A percentile compares a stretch with the other conserved stretches of the same genome.
phyloP scores from a whole-genome alignment of 2,329 filamentous ascomycete genomes.

The Botrytis porri region DNA sequence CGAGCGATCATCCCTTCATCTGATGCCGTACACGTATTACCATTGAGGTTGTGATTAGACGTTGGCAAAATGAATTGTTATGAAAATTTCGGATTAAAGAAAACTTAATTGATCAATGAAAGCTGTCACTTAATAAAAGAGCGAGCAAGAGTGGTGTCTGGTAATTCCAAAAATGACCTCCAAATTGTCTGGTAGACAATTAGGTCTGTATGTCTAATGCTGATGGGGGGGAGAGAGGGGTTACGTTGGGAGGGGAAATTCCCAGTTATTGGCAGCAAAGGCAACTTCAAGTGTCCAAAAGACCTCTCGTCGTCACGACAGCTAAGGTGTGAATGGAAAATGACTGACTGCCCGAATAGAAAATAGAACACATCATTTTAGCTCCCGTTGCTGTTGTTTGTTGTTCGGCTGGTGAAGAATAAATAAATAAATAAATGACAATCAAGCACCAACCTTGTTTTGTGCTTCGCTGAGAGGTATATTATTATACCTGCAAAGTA shows the following conservation, averaged over 20 bases:
- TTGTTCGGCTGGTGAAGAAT: neutral
- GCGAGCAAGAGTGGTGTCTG: neutral
- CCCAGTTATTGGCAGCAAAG: neutral
- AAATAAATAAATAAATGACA: neutral
- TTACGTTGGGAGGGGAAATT: slow-evolving; percentile 1
- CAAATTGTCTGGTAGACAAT: neutral
- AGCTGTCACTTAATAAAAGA: neutral
- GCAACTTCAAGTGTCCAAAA: neutral
- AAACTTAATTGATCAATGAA: neutral
- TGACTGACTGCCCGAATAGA: neutral
- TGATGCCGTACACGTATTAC: slow-evolving; percentile 23
- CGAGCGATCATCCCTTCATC: neutral
- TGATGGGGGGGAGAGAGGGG: neutral
- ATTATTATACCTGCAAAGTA: neutral
- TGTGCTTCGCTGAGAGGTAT: neutral
- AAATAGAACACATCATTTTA: neutral
- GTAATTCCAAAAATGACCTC: neutral
- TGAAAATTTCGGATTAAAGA: slow-evolving; percentile 5
- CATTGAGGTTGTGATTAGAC: neutral
- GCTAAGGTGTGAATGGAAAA: neutral
- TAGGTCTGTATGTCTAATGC: neutral
- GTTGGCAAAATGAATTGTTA: neutral
- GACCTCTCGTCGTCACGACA: neutral
- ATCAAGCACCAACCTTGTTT: neutral
- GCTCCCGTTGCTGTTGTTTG: neutral